phyloP scores from a whole-genome alignment of 31 red algal genomes.

The Odonthalia washingtoniensis region DNA sequence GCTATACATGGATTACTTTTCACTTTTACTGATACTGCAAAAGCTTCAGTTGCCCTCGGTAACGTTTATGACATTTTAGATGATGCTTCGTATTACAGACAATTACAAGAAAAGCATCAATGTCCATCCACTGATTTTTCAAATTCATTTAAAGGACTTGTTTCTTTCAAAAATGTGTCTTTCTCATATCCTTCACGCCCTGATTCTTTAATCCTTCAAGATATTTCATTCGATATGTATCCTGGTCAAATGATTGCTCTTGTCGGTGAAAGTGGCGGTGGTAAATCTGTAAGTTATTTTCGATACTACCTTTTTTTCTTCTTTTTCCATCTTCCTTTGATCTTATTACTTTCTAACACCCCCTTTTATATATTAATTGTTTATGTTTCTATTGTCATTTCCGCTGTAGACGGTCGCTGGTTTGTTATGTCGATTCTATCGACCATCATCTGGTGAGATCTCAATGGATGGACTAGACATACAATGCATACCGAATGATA shows the following conservation, averaged over 20 bases:
- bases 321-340: no score
- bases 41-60: slow-evolving; percentile 48
- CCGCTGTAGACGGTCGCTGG: slow-evolving; percentile 90
- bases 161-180: slow-evolving; percentile 73
- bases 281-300: no score
- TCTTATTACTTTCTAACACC: no score
- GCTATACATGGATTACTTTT: slow-evolving; percentile 73
- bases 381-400: no score
- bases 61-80: slow-evolving; percentile 70
- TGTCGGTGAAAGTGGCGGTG: slow-evolving; percentile 84
- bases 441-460: slow-evolving; percentile 64
- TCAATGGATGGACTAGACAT: slow-evolving; percentile 77
- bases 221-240: slow-evolving; percentile 68
- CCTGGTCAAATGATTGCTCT: slow-evolving; percentile 89
- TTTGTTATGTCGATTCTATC: slow-evolving; percentile 68
- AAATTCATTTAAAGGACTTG: slow-evolving; percentile 30
- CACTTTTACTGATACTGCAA: slow-evolving; percentile 66
- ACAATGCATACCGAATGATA: slow-evolving; percentile 55
- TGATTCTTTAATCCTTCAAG: slow-evolving; percentile 74
- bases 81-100: slow-evolving; percentile 38
- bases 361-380: no score
- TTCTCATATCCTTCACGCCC: slow-evolving; percentile 91
- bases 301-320: no score
- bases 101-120: not conserved
- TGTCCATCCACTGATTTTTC: slow-evolving; percentile 14